Evolutionary conservation across 305 asterid genomes (phyloP).

Genomic region (Vinca major): DNA sequence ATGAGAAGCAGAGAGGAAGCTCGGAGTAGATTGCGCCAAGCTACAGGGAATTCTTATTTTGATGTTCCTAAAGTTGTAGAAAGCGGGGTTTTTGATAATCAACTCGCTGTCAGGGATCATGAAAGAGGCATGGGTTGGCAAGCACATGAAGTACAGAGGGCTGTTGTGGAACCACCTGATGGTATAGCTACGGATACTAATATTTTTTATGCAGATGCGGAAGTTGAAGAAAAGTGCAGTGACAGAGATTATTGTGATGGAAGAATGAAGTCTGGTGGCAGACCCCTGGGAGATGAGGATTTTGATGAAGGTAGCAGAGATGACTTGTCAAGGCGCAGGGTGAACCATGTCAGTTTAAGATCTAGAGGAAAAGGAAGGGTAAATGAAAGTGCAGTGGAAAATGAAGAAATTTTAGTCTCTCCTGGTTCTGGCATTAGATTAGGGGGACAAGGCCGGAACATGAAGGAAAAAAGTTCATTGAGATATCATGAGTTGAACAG

Average conservation of each 20-base stretch:
- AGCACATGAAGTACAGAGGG: conserved; percentile 48
- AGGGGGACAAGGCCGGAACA: conserved; percentile 49
- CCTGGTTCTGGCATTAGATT: conserved; percentile 72
- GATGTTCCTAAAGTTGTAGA: conserved; percentile 41
- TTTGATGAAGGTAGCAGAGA: conserved; percentile 61
- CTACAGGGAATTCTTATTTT: conserved; percentile 45
- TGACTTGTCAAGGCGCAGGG: conserved; percentile 58
- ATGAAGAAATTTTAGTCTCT: conserved; percentile 57
- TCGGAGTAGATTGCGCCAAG: conserved; percentile 53
- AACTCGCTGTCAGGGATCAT: conserved; percentile 38
- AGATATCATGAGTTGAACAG: conserved; percentile 46
- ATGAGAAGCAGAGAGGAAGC: conserved; percentile 65
- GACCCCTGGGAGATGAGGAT: conserved; percentile 66
- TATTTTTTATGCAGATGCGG: conserved; percentile 44
- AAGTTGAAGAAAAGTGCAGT: conserved; percentile 51
- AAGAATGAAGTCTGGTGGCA: conserved; percentile 51
- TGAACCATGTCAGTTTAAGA: conserved; percentile 49
- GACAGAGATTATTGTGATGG: conserved; percentile 50
- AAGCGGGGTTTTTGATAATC: conserved; percentile 34
- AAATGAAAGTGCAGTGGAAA: conserved; percentile 54
- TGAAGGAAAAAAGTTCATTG: conserved; percentile 44
- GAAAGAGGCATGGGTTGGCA: conserved; percentile 39
- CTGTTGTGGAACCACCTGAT: conserved; percentile 54
- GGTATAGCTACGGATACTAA: conserved; percentile 40
- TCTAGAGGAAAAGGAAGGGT: conserved; percentile 61